Conservation (phyloP, 352 stramenopile genomes). For the Aphanomyces cochlioides region DNA sequence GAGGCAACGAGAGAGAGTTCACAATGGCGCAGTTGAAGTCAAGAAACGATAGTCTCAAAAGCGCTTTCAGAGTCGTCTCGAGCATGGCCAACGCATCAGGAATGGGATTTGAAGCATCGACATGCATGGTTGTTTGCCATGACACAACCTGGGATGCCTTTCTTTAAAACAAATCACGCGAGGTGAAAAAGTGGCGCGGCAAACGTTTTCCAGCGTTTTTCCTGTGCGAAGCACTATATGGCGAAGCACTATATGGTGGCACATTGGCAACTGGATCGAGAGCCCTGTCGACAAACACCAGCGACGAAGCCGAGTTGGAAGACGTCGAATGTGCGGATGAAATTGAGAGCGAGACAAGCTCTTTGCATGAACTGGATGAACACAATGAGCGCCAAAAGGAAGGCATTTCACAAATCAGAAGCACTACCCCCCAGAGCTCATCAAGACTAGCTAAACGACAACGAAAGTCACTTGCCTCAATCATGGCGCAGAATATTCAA, state of each 20-base stretch:
- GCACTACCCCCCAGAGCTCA: too few relatives aligned
- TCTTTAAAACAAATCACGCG: neutral
- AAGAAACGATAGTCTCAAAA: neutral
- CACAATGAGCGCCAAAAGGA: too few relatives aligned
- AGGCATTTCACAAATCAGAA: too few relatives aligned
- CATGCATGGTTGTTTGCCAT: neutral
- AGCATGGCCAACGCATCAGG: neutral
- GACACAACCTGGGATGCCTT: conserved; percentile 8
- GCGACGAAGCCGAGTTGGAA: too few relatives aligned
- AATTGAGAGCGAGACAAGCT: too few relatives aligned
- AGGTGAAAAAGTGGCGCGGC: neutral
- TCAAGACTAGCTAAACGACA: too few relatives aligned
- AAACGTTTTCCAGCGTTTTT: neutral
- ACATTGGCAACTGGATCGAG: neutral
- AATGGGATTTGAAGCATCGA: neutral
- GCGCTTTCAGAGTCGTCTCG: neutral
- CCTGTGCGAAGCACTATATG: neutral
- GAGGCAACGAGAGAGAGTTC: neutral
- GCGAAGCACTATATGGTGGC: neutral
- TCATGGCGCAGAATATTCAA: too few relatives aligned
- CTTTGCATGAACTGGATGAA: too few relatives aligned
- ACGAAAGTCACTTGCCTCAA: too few relatives aligned
- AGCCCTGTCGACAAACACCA: too few relatives aligned
- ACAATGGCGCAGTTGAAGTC: neutral
- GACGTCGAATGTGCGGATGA: too few relatives aligned